Base-by-base conservation (phyloP, 1,139 yeast genomes). In the Debaryomycetaceae sp. region DNA sequence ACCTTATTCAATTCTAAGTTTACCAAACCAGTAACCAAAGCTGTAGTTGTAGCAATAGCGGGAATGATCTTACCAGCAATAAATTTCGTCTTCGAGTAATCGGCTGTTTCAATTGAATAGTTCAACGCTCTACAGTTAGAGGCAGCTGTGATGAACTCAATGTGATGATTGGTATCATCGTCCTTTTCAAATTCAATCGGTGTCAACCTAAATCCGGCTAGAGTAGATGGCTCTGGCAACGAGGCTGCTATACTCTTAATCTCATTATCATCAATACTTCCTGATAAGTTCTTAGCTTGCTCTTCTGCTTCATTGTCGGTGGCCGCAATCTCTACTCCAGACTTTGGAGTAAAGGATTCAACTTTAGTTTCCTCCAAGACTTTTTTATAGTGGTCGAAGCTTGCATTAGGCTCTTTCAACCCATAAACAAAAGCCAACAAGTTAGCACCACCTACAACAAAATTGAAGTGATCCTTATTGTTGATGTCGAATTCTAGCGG, bases 11-110 rank as follows among this genome's bases (percentile, higher is more conserved):
- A 75, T 68, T 93, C 99, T 55, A 93, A 74, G 60, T 95, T 88
- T 36, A 90, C 96, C 58, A 93, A 76, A 39, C 99, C 99, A 5
- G 99, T 89, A 11, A 93, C 98, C 56, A 91, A 75, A 9, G 97
- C 96, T 20, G 99, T 93, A 5, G 99, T 95, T 1, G 99, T 93
- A 35, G 99, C 99, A 73, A 93, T 93, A 14, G 99, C 99, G 9
- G 99, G 99, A 54, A 93, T 91, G 54, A 93, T 93, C 66, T 95
- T 85, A 45, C 98, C 98, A 13, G 95, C 95, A 62, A 86, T 86
- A 52, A 86, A 85, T 62, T 87, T 87, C 31, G 95, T 87, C 68
- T 83, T 85, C 44, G 79, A 79, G 46, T 80, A 80, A 60, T 85
- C 95, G 30, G 86, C 93, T 50, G 86, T 66, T 57, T 86, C 93